A percentile compares a stretch with the other conserved stretches of the same genome.
Conservation (phyloP, 805 yeast genomes). For the Sungouiozyma ichnusensis region DNA sequence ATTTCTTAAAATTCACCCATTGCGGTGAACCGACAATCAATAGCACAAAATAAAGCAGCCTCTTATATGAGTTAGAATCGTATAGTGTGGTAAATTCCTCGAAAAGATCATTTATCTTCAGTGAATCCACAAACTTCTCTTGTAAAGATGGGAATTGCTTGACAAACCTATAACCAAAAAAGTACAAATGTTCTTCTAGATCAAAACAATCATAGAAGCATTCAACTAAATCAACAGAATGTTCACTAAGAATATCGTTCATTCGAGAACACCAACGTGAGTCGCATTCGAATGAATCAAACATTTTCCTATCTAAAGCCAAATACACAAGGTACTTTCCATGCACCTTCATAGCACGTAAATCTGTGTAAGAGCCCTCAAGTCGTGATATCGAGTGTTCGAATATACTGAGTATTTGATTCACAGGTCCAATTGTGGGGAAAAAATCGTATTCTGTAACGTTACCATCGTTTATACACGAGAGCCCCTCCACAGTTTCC, state of each 20-base stretch:
- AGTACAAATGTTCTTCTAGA: slow-evolving; percentile 11
- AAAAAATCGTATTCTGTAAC: slow-evolving; percentile 11
- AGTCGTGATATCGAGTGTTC: background rate
- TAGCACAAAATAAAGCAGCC: slow-evolving; percentile 19
- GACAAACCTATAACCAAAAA: slow-evolving; percentile 17
- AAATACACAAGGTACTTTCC: slow-evolving; percentile 11
- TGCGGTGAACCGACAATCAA: slow-evolving; percentile 15
- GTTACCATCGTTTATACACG: background rate
- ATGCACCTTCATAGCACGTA: background rate
- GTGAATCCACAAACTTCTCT: slow-evolving; percentile 6
- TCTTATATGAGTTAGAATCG: slow-evolving; percentile 11
- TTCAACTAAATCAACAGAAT: background rate
- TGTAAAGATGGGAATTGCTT: slow-evolving; percentile 14
- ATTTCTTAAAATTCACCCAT: background rate
- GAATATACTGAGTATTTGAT: slow-evolving; percentile 8
- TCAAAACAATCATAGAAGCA: slow-evolving; percentile 7
- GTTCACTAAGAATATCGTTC: background rate
- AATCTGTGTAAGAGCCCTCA: background rate
- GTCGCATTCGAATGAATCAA: slow-evolving; percentile 13
- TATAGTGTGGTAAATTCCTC: slow-evolving; percentile 15
- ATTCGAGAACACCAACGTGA: slow-evolving; percentile 9
- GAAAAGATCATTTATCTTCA: slow-evolving; percentile 9
- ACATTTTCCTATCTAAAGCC: slow-evolving; percentile 22
- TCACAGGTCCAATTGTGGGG: slow-evolving; percentile 14
- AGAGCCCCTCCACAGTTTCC: background rate